Base-by-base conservation (phyloP, 2,329 filamentous ascomycete species). In the Rutstroemia sp. region DNA sequence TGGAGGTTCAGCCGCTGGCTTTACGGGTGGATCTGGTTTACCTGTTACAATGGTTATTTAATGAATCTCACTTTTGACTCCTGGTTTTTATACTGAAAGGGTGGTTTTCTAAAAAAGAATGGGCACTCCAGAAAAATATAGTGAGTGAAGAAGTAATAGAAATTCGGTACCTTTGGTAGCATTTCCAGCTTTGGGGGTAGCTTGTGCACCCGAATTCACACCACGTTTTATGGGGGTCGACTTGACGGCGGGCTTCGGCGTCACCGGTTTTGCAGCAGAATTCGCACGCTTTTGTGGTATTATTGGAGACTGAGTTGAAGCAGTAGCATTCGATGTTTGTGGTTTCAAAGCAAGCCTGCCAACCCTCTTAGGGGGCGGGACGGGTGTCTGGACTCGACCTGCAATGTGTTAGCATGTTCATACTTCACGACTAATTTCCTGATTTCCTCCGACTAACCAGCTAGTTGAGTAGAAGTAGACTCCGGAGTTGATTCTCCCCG, bases 351-450 rank as follows among this genome's bases (percentile, higher is more conserved):
- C 53, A 45, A 46, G 53, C 42, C 53, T 48, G 12, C 10, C 50
- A 12, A 56, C 44, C n/a, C 46, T 56, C 38, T 30, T 56, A 10
- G 53, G 53, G 16, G 50, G n/a, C 5, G 53, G 53, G 12, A 56
- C 45, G 2, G 47, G 53, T 19, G 53, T 56, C 21, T 51, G 52
- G 39, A 19, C 39, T 49, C 25, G 45, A 12, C 30, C 52, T 23
- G 9, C 39, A 8, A 42, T 8, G 4, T 9, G 8, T 42, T 19
- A 42, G 39, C 17, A 8, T 42, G 3, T n/a, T 19, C 38, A 9
- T 25, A 48, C 36, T 38, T 55, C 4, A 5, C 19, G 39, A n/a
- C 16, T 10, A 2, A 4, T 42, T n/a, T 4, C 14, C 19, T 17
- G 9, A 34, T 42, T 19, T 4, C 7, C 16, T n/a, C n/a, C 14